Evolutionary conservation across 2,329 filamentous ascomycete species (phyloP).

Genomic region (Colletotrichum shisoi): DNA sequence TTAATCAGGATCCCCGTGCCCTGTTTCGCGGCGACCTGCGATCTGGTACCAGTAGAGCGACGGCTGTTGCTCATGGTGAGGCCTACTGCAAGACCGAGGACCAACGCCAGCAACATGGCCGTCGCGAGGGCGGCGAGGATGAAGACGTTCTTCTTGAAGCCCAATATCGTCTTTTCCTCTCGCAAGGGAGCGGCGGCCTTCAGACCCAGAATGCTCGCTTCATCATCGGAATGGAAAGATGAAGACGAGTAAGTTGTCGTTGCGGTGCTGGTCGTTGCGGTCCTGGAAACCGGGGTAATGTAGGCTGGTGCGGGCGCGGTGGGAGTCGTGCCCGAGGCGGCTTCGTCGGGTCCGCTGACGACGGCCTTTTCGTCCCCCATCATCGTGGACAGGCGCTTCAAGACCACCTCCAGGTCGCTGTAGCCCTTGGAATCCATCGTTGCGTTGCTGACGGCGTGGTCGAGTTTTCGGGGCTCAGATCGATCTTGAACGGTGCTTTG

Average conservation of each 20-base stretch:
- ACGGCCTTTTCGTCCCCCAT: constrained; percentile 3
- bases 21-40: not conserved
- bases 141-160: not conserved
- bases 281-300: not conserved
- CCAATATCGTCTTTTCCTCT: not conserved
- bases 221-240: not conserved
- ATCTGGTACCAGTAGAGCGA: not conserved
- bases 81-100: not conserved
- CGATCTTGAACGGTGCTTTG: not conserved
- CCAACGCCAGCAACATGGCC: not conserved
- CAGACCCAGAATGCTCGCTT: not conserved
- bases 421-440: constrained; percentile 2
- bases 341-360: not conserved
- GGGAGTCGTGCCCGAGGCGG: not conserved
- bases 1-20: not conserved
- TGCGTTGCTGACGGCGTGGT: not conserved
- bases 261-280: not conserved
- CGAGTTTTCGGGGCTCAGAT: not conserved
- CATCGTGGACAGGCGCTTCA: constrained; percentile 9
- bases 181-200: not conserved
- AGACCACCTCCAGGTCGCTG: constrained; percentile 16
- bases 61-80: not conserved
- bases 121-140: not conserved
- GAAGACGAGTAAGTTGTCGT: not conserved
- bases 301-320: not conserved